Evolutionary conservation across 164 flowering plant genomes (phyloP).

Genomic region (Platanus orientalis): DNA sequence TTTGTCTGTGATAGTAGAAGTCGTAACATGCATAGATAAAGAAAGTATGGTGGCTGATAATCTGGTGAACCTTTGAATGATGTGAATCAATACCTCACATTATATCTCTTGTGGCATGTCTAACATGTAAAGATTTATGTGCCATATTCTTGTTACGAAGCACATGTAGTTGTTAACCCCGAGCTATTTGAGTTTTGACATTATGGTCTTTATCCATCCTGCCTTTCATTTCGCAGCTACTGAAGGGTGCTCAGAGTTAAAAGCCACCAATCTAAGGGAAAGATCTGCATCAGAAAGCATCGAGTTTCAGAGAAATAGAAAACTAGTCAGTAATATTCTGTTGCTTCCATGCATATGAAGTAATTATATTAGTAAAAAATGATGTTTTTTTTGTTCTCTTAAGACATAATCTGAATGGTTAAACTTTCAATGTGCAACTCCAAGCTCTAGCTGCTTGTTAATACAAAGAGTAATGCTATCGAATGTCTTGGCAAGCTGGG

Average conservation of each 20-base stretch:
- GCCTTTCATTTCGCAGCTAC: constrained; percentile 31
- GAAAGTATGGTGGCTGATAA: too few relatives aligned
- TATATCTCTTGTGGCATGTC: too few relatives aligned
- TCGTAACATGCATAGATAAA: too few relatives aligned
- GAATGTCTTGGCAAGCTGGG: too few relatives aligned
- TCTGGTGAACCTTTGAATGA: too few relatives aligned
- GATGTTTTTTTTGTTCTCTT: background rate
- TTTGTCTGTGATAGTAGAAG: too few relatives aligned
- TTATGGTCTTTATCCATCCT: constrained; percentile 5
- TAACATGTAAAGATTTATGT: too few relatives aligned
- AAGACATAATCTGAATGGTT: too few relatives aligned
- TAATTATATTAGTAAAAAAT: background rate
- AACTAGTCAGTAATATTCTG: constrained; percentile 39
- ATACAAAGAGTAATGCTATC: too few relatives aligned
- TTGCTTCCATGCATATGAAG: background rate
- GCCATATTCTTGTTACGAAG: background rate
- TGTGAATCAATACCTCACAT: too few relatives aligned
- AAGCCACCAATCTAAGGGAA: constrained; percentile 25
- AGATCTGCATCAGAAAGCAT: constrained; percentile 29
- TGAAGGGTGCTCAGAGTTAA: constrained; percentile 26
- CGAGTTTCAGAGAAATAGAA: constrained; percentile 36
- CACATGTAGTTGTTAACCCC: background rate
- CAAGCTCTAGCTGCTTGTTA: background rate
- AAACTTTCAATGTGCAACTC: background rate
- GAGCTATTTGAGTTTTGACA: background rate